These are phyloP conservation scores for Rugosomyces carneus DNA, from an alignment of 1,284 basidiomycete genomes.

Conservation along the genomic window DNA sequence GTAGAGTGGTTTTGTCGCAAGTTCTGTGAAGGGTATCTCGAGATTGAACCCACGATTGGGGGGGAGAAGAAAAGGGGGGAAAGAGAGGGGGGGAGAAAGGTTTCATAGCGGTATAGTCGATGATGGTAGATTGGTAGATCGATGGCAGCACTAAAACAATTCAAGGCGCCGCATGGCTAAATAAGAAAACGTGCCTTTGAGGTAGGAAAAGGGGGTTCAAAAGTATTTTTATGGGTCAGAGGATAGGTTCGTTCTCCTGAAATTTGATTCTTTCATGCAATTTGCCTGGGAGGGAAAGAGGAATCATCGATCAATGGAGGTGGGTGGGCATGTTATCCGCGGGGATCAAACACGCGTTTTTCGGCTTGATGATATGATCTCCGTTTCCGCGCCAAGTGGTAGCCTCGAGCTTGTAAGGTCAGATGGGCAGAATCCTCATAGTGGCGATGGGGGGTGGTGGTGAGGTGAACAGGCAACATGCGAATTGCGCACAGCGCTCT, in stretches of 20 bases:
- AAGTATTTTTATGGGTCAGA: background rate
- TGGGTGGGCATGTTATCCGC: slow-evolving; percentile 19
- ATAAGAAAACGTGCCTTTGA: slow-evolving; percentile 13
- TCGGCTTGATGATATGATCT: slow-evolving; percentile 13
- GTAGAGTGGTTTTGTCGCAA: background rate
- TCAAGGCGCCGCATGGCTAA: slow-evolving; percentile 12
- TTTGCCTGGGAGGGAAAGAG: slow-evolving; percentile 13
- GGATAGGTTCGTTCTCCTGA: slow-evolving; percentile 26
- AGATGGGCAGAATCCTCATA: slow-evolving; percentile 22
- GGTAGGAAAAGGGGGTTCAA: background rate
- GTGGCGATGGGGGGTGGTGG: slow-evolving; percentile 15
- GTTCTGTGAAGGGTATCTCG: background rate
- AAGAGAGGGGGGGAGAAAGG: background rate
- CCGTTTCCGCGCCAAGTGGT: slow-evolving; percentile 27
- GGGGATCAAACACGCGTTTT: slow-evolving; percentile 22
- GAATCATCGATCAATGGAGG: slow-evolving; percentile 31
- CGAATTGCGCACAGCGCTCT: slow-evolving; percentile 27
- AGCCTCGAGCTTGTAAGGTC: slow-evolving; percentile 37
- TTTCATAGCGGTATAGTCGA: background rate
- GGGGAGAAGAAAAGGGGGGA: background rate
- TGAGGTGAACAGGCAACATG: slow-evolving; percentile 9
- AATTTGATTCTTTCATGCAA: slow-evolving; percentile 23
- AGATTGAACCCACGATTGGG: background rate
- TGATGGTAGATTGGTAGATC: background rate
- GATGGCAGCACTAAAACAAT: background rate